Percentiles rank a stretch among this genome's conserved stretches.
Evolutionary conservation across 371 early-diverging fungal genomes (phyloP).

Genomic region (Actinomortierella wolfii): DNA sequence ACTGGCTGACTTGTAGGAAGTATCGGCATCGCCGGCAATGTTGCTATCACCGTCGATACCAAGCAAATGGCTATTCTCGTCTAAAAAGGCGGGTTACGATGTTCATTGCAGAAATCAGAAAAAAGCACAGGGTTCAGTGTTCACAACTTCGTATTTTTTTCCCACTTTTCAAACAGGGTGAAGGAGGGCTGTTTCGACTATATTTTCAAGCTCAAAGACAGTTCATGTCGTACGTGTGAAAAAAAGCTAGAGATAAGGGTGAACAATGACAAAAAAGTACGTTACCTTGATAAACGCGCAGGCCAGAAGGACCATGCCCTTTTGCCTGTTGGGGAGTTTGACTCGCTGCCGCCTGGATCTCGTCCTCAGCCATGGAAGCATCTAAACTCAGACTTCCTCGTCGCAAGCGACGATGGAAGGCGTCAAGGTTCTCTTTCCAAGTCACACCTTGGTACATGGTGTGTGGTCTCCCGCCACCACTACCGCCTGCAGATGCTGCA

Average conservation of each 20-base stretch:
- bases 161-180: too few species aligned
- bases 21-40: too few species aligned
- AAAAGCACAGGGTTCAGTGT: too few species aligned
- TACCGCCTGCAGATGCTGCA: too few species aligned
- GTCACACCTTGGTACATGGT: conserved; percentile 36
- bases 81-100: too few species aligned
- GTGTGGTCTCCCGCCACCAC: conserved; percentile 19
- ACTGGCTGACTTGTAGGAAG: too few species aligned
- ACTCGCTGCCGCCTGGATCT: conserved; percentile 7
- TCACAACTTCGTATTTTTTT: too few species aligned
- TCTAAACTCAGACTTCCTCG: conserved; percentile 42
- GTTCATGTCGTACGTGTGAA: neutral
- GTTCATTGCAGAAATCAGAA: too few species aligned
- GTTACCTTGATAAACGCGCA: conserved; percentile 10
- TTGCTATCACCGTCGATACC: too few species aligned
- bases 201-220: neutral
- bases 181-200: too few species aligned
- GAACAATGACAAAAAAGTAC: neutral
- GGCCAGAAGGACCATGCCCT: conserved; percentile 10
- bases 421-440: conserved; percentile 46
- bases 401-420: conserved; percentile 38
- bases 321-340: conserved; percentile 12
- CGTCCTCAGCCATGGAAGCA: conserved; percentile 25
- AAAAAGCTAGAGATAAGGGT: conserved; percentile 1
- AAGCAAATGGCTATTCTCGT: too few species aligned